A percentile compares a stretch with the other conserved stretches of the same genome.
These are phyloP conservation scores for Fusarium nisikadoi DNA, from an alignment of 2,329 filamentous ascomycete species.

Conservation along the genomic window DNA sequence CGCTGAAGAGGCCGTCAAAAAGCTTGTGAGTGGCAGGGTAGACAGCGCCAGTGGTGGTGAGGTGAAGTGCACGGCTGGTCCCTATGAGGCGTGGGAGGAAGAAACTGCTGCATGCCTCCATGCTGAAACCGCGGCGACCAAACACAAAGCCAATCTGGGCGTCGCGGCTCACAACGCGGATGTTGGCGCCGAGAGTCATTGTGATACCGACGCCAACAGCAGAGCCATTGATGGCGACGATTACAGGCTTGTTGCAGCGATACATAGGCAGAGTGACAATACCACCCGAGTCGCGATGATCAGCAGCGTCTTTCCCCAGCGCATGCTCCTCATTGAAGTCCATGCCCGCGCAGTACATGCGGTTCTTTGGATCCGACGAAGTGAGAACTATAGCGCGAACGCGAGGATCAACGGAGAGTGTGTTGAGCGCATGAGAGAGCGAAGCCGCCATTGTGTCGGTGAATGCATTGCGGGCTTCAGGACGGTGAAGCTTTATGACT, in stretches of 20 bases:
- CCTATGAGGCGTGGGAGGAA: slow-evolving; percentile 79
- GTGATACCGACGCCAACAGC: slow-evolving; percentile 71
- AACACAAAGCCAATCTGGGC: slow-evolving; percentile 82
- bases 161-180: slow-evolving; percentile 62
- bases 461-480: slow-evolving; percentile 75
- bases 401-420: slow-evolving; percentile 63
- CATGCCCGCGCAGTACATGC: slow-evolving; percentile 68
- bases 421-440: slow-evolving; percentile 63
- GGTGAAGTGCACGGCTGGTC: slow-evolving; percentile 69
- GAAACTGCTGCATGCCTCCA: slow-evolving; percentile 77
- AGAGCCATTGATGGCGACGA: slow-evolving; percentile 68
- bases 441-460: slow-evolving; percentile 71
- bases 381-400: slow-evolving; percentile 67
- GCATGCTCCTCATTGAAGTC: slow-evolving; percentile 58
- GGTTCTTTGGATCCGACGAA: slow-evolving; percentile 59
- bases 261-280: slow-evolving; percentile 65
- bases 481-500: slow-evolving; percentile 71
- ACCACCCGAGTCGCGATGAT: slow-evolving; percentile 63
- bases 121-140: slow-evolving; percentile 73
- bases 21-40: slow-evolving; percentile 63
- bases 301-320: slow-evolving; percentile 41
- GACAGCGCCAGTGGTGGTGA: slow-evolving; percentile 73
- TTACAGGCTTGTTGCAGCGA: slow-evolving; percentile 66
- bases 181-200: slow-evolving; percentile 66
- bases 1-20: slow-evolving; percentile 72